Evolutionary conservation across 1,284 basidiomycete species (phyloP).

Genomic region (Caloboletus firmus): DNA sequence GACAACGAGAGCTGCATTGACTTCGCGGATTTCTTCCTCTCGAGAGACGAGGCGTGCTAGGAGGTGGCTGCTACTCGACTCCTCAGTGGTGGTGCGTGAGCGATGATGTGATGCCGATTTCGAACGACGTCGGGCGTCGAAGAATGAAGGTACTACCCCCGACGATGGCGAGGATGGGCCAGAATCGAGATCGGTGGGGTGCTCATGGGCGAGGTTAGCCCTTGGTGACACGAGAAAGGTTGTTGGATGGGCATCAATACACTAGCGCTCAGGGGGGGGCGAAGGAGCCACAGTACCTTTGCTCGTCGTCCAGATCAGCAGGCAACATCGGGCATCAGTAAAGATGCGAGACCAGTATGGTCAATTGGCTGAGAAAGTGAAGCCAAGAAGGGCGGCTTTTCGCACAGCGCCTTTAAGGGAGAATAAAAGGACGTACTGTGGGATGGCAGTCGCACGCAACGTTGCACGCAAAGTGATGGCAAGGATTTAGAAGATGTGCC

Average conservation of each 20-base stretch:
- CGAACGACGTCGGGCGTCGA: slow-evolving; percentile 20
- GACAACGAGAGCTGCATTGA: slow-evolving; percentile 40
- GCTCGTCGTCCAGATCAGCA: slow-evolving; percentile 32
- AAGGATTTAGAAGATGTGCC: slow-evolving; percentile 14
- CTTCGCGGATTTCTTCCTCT: slow-evolving; percentile 42
- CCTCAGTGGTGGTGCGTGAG: slow-evolving; percentile 29
- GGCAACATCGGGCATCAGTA: slow-evolving; percentile 28
- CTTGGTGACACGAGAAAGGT: slow-evolving; percentile 12
- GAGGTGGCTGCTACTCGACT: slow-evolving; percentile 34
- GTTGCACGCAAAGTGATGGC: slow-evolving; percentile 9
- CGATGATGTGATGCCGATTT: slow-evolving; percentile 30
- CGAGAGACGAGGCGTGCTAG: slow-evolving; percentile 39
- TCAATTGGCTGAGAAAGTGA: slow-evolving; percentile 3
- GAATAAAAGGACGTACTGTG: slow-evolving; percentile 3
- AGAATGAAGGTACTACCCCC: slow-evolving; percentile 18
- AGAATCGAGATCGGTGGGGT: slow-evolving; percentile 35
- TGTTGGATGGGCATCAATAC: not conserved
- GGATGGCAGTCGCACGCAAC: slow-evolving; percentile 3
- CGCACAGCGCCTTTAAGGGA: slow-evolving; percentile 5
- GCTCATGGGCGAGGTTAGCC: slow-evolving; percentile 28
- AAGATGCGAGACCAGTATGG: slow-evolving; percentile 5
- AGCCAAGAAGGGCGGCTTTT: not conserved
- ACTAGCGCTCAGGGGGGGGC: not conserved
- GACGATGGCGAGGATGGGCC: slow-evolving; percentile 31
- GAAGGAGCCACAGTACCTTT: slow-evolving; percentile 22